Evolutionary conservation across 495 filamentous ascomycete genomes (phyloP).

Genomic region (Penicillium desertorum): DNA sequence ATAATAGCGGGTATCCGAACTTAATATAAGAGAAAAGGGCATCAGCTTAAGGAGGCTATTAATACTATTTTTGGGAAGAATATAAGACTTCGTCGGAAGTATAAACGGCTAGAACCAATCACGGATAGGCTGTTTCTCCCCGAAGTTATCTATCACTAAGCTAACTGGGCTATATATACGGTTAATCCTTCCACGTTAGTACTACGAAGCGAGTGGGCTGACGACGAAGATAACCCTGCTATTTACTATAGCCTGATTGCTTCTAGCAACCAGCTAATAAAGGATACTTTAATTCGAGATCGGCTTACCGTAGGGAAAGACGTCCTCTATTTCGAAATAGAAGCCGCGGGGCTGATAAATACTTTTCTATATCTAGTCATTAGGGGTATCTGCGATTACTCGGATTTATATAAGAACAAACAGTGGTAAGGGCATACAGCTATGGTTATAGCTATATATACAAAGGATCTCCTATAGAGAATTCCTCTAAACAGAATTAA

Average conservation of each 20-base stretch:
- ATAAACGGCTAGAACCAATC: too few species aligned
- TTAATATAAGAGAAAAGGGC: too few species aligned
- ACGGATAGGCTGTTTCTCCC: too few species aligned
- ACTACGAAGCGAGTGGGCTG: background rate
- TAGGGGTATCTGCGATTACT: conserved; percentile 39
- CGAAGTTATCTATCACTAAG: too few species aligned
- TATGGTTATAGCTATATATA: conserved; percentile 30
- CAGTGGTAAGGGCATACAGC: conserved; percentile 36
- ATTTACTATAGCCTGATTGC: conserved; percentile 35
- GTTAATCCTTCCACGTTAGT: too few species aligned
- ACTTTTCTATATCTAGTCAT: conserved; percentile 38
- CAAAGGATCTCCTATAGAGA: conserved; percentile 23
- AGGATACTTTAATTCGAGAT: conserved; percentile 29
- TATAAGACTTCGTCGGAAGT: too few species aligned
- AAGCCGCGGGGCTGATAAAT: conserved; percentile 43
- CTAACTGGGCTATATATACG: too few species aligned
- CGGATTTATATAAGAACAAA: conserved; percentile 41
- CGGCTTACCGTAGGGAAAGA: conserved; percentile 29
- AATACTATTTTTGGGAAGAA: too few species aligned
- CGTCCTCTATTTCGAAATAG: conserved; percentile 43
- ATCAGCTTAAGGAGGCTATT: too few species aligned
- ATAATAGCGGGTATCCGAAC: conserved; percentile 19
- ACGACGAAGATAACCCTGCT: conserved; percentile 16
- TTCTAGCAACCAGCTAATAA: conserved; percentile 29
- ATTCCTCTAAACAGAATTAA: background rate